Base-by-base conservation (phyloP, 768 basidiomycete genomes). In the Suillus paluster region DNA sequence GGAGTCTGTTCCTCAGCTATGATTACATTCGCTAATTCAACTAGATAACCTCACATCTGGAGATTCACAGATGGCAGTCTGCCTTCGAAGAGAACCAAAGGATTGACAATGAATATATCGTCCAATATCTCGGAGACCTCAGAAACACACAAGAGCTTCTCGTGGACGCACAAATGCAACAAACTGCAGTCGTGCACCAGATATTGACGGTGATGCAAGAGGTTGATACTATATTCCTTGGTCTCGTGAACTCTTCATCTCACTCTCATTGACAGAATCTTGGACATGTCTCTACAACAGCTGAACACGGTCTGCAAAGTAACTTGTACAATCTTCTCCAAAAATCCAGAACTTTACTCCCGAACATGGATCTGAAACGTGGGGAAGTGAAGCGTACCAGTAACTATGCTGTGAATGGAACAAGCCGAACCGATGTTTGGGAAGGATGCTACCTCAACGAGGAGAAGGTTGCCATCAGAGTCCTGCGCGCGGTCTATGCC, bases 401-500 rank as follows among this genome's bases (percentile, higher is more conserved):
- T n/a, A 71, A 79, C 23, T 80, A 80, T 55, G 84, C 86, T 9
- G 79, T 84, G 45, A 80, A 80, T 48, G 83, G 84, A 33, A 83
- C 80, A 15, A 77, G 79, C 11, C 79, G 80, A 4, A 85, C 85
- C 77, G 86, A 84, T 69, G 80, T 85, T 48, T 78, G 78, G 78
- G 83, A 86, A 68, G 86, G 86, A 4, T 27, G 82, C 12, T 87
- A 85, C 72, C 77, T 87, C 1, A 76, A 77, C 30, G 74, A 79
- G 56, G 82, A 85, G 64, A 85, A 84, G 62, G 86, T 86, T 7
- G 83, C 83, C 2, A 82, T 87, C 68, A 86, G 86, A 67, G 78
- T 81, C 10, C 72, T 87, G 33, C 81, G 86, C 34, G 80, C 83
- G 10, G 79, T 85, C 52, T 76, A 81, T 55, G 77, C 79, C 30